Evolutionary conservation across 495 filamentous ascomycete species (phyloP).

Genomic region (Penicillium longicatenatum): DNA sequence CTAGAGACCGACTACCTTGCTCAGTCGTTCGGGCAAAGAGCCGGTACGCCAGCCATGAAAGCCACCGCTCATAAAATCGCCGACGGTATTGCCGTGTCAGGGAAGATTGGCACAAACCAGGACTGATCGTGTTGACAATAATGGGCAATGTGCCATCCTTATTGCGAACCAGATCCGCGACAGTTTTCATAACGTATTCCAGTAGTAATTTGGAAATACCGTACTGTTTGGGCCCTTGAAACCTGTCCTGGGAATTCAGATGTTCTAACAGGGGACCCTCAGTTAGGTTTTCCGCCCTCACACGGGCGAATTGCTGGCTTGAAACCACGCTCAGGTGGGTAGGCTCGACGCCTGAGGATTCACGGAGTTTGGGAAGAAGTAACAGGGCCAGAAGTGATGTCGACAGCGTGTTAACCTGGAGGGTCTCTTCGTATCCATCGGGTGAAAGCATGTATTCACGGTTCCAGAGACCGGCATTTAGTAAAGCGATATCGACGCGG

Average conservation of each 20-base stretch:
- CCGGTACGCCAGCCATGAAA: slow-evolving; percentile 38
- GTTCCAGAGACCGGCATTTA: slow-evolving; percentile 51
- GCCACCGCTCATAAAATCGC: slow-evolving; percentile 38
- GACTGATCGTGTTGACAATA: slow-evolving; percentile 49
- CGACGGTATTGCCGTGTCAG: slow-evolving; percentile 41
- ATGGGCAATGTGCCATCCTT: slow-evolving; percentile 41
- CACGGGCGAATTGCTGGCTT: slow-evolving; percentile 44
- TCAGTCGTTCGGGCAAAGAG: slow-evolving; percentile 52
- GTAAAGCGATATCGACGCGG: slow-evolving; percentile 43
- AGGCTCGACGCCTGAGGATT: slow-evolving; percentile 25
- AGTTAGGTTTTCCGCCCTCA: slow-evolving; percentile 37
- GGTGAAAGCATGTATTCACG: slow-evolving; percentile 32
- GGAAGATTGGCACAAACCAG: slow-evolving; percentile 43
- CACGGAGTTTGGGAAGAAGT: slow-evolving; percentile 52
- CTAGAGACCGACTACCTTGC: slow-evolving; percentile 51
- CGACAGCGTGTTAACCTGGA: slow-evolving; percentile 63
- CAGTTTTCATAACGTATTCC: slow-evolving; percentile 44
- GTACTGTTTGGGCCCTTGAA: slow-evolving; percentile 43
- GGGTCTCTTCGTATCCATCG: slow-evolving; percentile 55
- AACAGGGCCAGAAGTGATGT: slow-evolving; percentile 57
- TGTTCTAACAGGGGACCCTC: slow-evolving; percentile 35
- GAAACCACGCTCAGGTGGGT: slow-evolving; percentile 44
- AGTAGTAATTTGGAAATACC: slow-evolving; percentile 50
- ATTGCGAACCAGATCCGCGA: slow-evolving; percentile 34
- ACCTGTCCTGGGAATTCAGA: slow-evolving; percentile 32